phyloP scores from a whole-genome alignment of 75 land plant genomes.

The Larix kaempferi region DNA sequence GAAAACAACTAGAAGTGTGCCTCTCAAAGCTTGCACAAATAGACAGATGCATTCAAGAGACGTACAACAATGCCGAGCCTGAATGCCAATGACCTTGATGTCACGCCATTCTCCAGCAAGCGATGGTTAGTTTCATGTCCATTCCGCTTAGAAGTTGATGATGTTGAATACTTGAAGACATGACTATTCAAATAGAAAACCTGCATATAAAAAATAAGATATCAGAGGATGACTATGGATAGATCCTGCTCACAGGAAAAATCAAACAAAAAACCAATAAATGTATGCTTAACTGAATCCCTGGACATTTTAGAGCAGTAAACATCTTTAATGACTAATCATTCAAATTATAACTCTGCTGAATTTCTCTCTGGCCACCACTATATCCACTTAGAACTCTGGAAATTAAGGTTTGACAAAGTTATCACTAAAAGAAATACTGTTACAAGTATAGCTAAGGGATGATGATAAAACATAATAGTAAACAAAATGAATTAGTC shows the following conservation, averaged over 20 bases:
- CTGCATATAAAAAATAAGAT: slow-evolving; percentile 2
- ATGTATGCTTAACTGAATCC: background rate
- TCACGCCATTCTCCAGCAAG: background rate
- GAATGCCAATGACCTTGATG: background rate
- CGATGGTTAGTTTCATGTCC: background rate
- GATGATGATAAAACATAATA: no score
- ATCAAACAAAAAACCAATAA: background rate
- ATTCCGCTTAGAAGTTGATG: slow-evolving; percentile 5
- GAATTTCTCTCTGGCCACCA: no score
- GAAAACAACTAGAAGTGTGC: background rate
- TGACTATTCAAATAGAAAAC: background rate
- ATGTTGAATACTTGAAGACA: slow-evolving; percentile 1
- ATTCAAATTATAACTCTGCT: background rate
- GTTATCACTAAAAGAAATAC: no score
- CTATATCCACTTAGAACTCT: no score
- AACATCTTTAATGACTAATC: background rate
- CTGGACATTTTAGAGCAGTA: background rate
- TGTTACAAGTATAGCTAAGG: no score
- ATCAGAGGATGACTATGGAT: background rate
- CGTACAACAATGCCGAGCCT: slow-evolving; percentile 12
- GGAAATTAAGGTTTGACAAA: no score
- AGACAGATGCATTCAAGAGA: slow-evolving; percentile 3
- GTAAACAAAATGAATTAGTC: no score
- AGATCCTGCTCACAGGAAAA: background rate
- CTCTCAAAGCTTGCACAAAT: background rate